Evolutionary conservation across 2,329 filamentous ascomycete genomes (phyloP), one percentile per base, ranked within the genome.

Genomic region (Ceratocystis ficicola): DNA sequence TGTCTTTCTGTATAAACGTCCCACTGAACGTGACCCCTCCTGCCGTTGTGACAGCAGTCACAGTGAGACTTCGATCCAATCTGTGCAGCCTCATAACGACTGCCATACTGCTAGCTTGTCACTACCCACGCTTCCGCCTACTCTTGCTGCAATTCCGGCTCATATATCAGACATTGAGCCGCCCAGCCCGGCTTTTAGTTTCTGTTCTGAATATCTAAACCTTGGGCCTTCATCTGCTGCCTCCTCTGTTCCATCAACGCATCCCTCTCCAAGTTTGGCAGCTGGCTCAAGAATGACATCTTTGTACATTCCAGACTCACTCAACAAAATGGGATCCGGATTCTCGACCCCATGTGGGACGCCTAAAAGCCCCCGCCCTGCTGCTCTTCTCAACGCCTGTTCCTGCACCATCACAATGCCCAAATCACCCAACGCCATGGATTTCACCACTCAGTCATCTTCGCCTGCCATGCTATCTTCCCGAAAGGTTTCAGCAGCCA

Each of bases 101-200:
- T 17, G 32, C 17, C 55, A 15, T 44, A 36, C 28, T 41, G 25
- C 6, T 6, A 25, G 36, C 10, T 41, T 41, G 36, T 41, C 36
- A 41, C 36, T 41, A 41, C 28, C 20, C 46, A 48, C 28, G 5
- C 22, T 20, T 36, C 17, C 44, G 22, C 44, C 44, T 50, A 12
- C 15, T 50, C 20, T 44, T 3, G n/a, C 46, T 20, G 36, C 30
- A 17, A 32, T 48, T 22, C 30, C 12, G 28, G 46, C 28, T 10
- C 44, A 63, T 20, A 46, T 52, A 22, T 22, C 32, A 12, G 46
- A 28, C 30, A 48, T 65, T 28, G 61, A 65, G 5, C 66, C 66
- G 3, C 59, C 63, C 48, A 65, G 63, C 32, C 66, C 66, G 12
- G 64, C 50, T 5, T 68, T 68, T 30, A 63, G 48, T 32, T 68